A percentile compares a stretch with the other conserved stretches of the same genome.
Conservation (phyloP, 1,284 basidiomycete species). For the Sporisorium iseilematis-ciliati region DNA sequence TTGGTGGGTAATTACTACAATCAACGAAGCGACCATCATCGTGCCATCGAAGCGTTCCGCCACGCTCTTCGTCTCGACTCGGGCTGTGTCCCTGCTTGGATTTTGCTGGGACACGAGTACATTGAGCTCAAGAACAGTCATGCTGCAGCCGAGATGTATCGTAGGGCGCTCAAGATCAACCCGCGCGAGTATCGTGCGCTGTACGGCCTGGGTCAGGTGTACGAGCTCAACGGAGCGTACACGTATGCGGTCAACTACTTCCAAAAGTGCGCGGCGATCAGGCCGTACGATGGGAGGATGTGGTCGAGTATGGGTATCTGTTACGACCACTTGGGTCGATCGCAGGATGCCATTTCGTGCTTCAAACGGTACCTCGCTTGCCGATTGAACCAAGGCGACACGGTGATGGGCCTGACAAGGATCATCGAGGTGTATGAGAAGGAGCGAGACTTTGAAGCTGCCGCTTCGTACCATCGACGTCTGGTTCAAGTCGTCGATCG, state of each 20-base stretch:
- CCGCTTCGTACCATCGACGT: slow-evolving; percentile 63
- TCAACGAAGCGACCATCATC: slow-evolving; percentile 89
- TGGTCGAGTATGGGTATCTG: slow-evolving; percentile 95
- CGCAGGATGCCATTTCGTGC: slow-evolving; percentile 61
- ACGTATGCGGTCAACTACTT: slow-evolving; percentile 97
- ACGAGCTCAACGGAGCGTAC: slow-evolving; percentile 95
- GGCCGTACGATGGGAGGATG: slow-evolving; percentile 94
- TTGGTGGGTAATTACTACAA: slow-evolving; percentile 98
- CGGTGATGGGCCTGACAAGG: slow-evolving; percentile 55
- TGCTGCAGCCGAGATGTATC: slow-evolving; percentile 97
- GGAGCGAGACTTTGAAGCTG: slow-evolving; percentile 48
- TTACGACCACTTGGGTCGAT: slow-evolving; percentile 83
- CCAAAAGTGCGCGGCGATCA: slow-evolving; percentile 89
- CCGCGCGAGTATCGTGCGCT: slow-evolving; percentile 91
- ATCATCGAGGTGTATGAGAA: slow-evolving; percentile 66
- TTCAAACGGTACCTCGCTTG: slow-evolving; percentile 67
- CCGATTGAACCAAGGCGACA: slow-evolving; percentile 61
- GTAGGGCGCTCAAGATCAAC: slow-evolving; percentile 94
- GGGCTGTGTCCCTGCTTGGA: slow-evolving; percentile 96
- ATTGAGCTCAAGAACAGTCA: slow-evolving; percentile 99
- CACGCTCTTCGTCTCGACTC: slow-evolving; percentile 92
- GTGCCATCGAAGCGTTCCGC: slow-evolving; percentile 94
- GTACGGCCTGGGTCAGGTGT: slow-evolving; percentile 98
- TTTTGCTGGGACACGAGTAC: slow-evolving; percentile 98
- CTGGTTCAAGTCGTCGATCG: slow-evolving; percentile 64